Base-by-base conservation (phyloP, 2,329 filamentous ascomycete genomes). In the Colletotrichum graminicola region DNA sequence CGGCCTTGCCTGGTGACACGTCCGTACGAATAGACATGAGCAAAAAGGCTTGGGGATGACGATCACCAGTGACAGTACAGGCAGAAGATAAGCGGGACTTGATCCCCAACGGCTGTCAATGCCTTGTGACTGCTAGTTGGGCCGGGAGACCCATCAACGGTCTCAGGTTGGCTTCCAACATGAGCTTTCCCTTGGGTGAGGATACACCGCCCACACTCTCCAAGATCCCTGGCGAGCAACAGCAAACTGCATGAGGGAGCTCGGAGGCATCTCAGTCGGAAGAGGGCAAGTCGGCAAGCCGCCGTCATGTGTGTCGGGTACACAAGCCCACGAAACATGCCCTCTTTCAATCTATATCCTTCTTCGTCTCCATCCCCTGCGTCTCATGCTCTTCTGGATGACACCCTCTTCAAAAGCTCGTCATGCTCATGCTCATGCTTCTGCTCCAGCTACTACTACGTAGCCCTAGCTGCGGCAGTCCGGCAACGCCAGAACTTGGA, bases 201-300 rank as follows among this genome's bases (percentile, higher is more conserved):
- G 7, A 39, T 23, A 23, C 18, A 16, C 18, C 52, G 32, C 52
- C 21, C 52, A 23, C 23, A 21, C 52, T 39, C 36, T 52, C 29
- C 10, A 41, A 29, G 57, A 55, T 55, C 57, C 57, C 39, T 45
- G 49, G 32, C n/a, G 21, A 23, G 23, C 34, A 36, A 39, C 32
- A 23, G n/a, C 32, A 36, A 12, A 16, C 41, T 57, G 66, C 52
- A 67, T 67, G n/a, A 67, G 32, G 41, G 34, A 64, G 49, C 59
- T 56, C 59, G n/a, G 32, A 51, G 43, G 26, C 23, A n/a, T 29
- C 11, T 43, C 14, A 41, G 11, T 60, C 16, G 6, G 18, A 41
- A 14, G n/a, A 39, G 8, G 36, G 23, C 26, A 61, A 34, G 23
- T 26, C 43, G 29, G 18, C n/a, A 45, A 61, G 21, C 21, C 45